A percentile compares a stretch with the other conserved stretches of the same genome.
These are phyloP conservation scores for Yarrowia divulgata DNA, from an alignment of 805 yeast species.

Conservation along the genomic window DNA sequence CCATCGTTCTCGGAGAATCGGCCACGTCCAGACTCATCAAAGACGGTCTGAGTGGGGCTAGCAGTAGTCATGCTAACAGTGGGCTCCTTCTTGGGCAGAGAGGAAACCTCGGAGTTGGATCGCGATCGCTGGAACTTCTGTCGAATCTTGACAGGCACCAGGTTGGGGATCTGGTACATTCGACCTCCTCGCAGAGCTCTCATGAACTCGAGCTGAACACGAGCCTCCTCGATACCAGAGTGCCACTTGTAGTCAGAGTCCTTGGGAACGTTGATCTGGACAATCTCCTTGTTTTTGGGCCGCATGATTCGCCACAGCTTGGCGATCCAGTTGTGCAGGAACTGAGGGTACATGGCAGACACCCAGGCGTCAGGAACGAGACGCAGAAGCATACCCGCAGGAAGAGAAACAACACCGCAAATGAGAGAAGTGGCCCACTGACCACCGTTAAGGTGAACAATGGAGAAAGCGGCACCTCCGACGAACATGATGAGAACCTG, in stretches of 20 bases:
- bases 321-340: conserved; percentile 38
- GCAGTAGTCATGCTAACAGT: conserved; percentile 36
- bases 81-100: conserved; percentile 41
- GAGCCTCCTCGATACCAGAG: conserved; percentile 53
- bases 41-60: conserved; percentile 29
- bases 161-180: conserved; percentile 44
- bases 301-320: conserved; percentile 39
- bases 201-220: conserved; percentile 51
- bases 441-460: conserved; percentile 77
- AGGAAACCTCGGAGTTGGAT: conserved; percentile 40
- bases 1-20: conserved; percentile 36
- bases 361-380: conserved; percentile 73
- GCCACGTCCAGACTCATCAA: conserved; percentile 27
- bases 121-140: conserved; percentile 41
- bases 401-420: conserved; percentile 82
- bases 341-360: conserved; percentile 45
- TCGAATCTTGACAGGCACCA: conserved; percentile 40
- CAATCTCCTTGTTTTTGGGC: conserved; percentile 29
- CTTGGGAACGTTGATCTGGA: conserved; percentile 16
- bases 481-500: conserved; percentile 93
- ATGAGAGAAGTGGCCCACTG: conserved; percentile 90
- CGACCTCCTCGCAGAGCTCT: conserved; percentile 54
- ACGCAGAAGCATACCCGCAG: conserved; percentile 78
- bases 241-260: conserved; percentile 50
- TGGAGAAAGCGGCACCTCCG: conserved; percentile 94